Evolutionary conservation across 1,139 yeast genomes (phyloP).

Genomic region (Yamadazyma taylorii): DNA sequence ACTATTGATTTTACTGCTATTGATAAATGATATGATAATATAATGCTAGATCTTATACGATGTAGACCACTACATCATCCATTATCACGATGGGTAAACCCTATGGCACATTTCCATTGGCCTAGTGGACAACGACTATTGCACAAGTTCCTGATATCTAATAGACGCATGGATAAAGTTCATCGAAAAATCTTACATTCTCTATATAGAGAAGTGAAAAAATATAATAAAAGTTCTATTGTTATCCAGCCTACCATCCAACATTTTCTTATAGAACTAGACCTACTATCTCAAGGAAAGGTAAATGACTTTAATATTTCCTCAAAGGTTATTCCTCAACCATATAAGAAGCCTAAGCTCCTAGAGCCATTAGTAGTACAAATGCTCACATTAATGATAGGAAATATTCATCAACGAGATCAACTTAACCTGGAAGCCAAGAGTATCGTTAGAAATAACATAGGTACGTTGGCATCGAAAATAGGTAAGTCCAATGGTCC

Average conservation of each 20-base stretch:
- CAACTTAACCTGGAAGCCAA: not conserved
- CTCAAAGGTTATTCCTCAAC: not conserved
- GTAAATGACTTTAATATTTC: not conserved
- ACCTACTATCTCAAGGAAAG: slow-evolving; percentile 1
- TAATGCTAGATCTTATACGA: slow-evolving; percentile 2
- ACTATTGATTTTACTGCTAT: too few relatives aligned
- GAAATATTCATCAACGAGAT: not conserved
- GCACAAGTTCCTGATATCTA: slow-evolving; percentile 1
- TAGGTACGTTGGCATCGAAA: too few relatives aligned
- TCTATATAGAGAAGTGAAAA: slow-evolving; percentile 19
- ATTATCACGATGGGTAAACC: not conserved
- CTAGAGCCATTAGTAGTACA: not conserved
- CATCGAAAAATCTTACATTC: slow-evolving; percentile 26
- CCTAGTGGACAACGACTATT: slow-evolving; percentile 5
- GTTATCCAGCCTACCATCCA: slow-evolving; percentile 25
- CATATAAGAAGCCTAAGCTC: not conserved
- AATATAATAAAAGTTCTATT: slow-evolving; percentile 18
- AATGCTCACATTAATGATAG: not conserved
- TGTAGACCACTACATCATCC: not conserved
- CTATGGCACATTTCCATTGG: too few relatives aligned
- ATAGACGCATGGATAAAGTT: slow-evolving; percentile 20
- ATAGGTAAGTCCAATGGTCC: too few relatives aligned
- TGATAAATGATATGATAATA: not conserved
- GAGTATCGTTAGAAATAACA: too few relatives aligned
- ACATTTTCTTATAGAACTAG: slow-evolving; percentile 27